Evolutionary conservation across 441 rosid species (phyloP), one percentile per base, ranked within the genome.

Genomic region (Brassica balearica): DNA sequence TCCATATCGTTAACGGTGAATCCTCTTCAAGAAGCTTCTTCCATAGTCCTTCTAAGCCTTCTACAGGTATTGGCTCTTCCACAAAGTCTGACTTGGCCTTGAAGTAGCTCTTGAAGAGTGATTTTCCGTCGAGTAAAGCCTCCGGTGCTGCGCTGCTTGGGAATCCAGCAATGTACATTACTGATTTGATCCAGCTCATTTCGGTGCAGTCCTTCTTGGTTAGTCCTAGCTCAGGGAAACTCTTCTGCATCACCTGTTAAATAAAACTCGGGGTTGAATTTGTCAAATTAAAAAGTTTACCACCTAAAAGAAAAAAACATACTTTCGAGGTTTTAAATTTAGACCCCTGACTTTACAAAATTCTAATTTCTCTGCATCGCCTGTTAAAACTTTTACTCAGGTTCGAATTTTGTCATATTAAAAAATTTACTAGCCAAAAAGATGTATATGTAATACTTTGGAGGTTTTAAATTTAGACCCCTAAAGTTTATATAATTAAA

Each of bases 31-130:
- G 10, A 14, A 78, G 58, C 59, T 46, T 77, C 29, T 85, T 63
- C 86, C 85, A 85, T 3, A 85, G 41, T 2, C 82, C 86, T 70
- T 81, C 73, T n/a, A 85, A 59, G 10, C 77, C 88, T 23, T 63
- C 56, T 6, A 83, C 19, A 0, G 88, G 85, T 11, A 85, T 81
- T 4, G 75, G 82, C 8, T 59, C 64, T 71, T 68, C 71, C 14
- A 85, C 86, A 32, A 80, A 85, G 63, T 85, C 87, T 27, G 87
- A 81, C 20, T 85, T 85, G 65, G 84, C 77, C 3, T 85, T 85
- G 78, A 85, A 85, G 65, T 77, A 78, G 41, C 36, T 78, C 79
- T 78, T 78, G 74, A 80, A 78, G 34, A 71, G 29, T 14, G 84
- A 79, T 51, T 82, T 82, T 14, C 82, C 83, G 0, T 64, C 68